Base-by-base conservation (phyloP, 352 stramenopile species). In the Peronosclerospora sorghi region DNA sequence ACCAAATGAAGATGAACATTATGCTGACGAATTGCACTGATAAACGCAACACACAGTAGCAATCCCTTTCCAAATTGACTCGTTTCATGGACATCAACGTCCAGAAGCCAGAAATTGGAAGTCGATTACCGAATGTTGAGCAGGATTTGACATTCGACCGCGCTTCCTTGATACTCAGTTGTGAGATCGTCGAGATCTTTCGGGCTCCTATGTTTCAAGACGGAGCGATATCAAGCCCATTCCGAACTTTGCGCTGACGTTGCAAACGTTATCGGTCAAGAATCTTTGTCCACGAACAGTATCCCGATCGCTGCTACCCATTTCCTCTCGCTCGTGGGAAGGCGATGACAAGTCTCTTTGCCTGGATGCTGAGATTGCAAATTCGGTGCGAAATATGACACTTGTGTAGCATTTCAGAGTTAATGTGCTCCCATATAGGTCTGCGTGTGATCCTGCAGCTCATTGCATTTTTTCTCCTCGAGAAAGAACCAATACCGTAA, bases 351-450 rank as follows among this genome's bases (percentile, higher is more conserved):
- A 62, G 48, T 86, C 89, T 36, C 47, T 92, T 27, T 73, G 79
- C 13, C 37, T 89, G 13, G 74, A 89, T 37, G 73, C 74, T 8
- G 79, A 90, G 38, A 68, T 89, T 13, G 61, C 67, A n/a, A 64
- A 70, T 23, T 73, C 79, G 8, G 61, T 84, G 1, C 50, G 57
- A 20, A 69, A 57, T 1, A 72, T 78, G 24, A 79, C 67, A 13
- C 43, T 92, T 20, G 60, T 92, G 8, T 68, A 86, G 29, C 80
- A 89, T 61, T 88, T 90, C 50, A 77, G 90, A 54, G 52, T 93
- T 20, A 93, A 93, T 24, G 68, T 89, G 1, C 75, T 87, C 32
- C 80, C 80, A 66, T 93, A n/a, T 75, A 93, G 51, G 65, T 93
- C 21, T 89, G 75, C 40, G 59, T 93, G 59, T 85, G 9, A 76